Base-by-base conservation (phyloP, 192 early-diverging fungal genomes). In the Rhizoclosmatium sp. region DNA sequence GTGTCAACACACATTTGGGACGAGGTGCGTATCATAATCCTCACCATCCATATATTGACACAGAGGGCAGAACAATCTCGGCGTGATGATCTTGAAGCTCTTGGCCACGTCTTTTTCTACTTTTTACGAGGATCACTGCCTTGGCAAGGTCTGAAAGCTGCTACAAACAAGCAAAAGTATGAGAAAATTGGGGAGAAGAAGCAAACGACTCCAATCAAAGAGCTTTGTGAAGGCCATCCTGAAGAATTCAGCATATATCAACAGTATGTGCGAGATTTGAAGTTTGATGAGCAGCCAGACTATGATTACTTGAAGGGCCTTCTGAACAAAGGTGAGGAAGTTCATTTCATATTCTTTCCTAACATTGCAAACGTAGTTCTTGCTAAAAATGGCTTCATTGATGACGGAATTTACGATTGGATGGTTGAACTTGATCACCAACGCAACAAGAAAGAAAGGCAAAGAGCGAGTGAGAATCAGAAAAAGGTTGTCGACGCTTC, bases 131-230 rank as follows among this genome's bases (percentile, higher is more conserved):
- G 96, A 23, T 89, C 88, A 40, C 86, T 99, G 62, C 97, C 97
- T 19, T 99, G 97, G 97, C 97, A 99, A 83, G 97, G 97, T 5
- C 85, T 99, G 21, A 98, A 97, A 85, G 97, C 97, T 0, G 94
- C 93, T 19, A 97, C 95, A 76, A 99, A 99, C 89, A 96, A 97
- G 83, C 97, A 99, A 89, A 99, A 99, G 80, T 99, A 99, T 84
- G 97, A 99, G 81, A 95, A 97, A 82, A 99, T 99, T 82, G 97
- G 97, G 59, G 97, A 99, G 85, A 96, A 96, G 89, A 99, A 99
- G 86, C 97, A 98, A 82, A 91, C 91, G 51, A 96, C 96, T 0
- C 87, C 88, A 16, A 92, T 98, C 82, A 92, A 93, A 76, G 97
- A 98, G 75, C 88, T 99, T 31, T 96, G 95, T 75, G 93, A 94